Base-by-base conservation (phyloP, 495 filamentous ascomycete genomes). In the Penicillium fimorum region DNA sequence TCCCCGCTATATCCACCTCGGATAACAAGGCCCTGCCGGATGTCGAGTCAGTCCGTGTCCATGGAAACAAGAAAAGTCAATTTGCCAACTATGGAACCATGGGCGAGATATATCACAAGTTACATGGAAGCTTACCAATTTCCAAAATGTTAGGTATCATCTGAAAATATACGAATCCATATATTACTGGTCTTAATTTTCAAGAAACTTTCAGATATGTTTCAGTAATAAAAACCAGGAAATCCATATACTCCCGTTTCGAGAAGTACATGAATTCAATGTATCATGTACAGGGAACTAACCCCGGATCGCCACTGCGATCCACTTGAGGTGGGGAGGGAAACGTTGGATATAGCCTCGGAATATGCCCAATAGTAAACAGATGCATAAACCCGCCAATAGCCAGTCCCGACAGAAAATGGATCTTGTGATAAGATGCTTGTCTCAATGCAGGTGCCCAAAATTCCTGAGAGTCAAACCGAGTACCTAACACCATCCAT, bases 241-340 rank as follows among this genome's bases (percentile, higher is more conserved):
- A 38, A 38, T 9, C 35, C 17, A 30, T 5, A 29, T 29, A 10
- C 10, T 11, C 7, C 27, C 30, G 8, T n/a, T 32, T 47, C 0
- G 5, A 46, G 22, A 22, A 25, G 38, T 55, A 32, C 42, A 38
- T 46, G 41, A 12, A 22, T 27, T 10, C 55, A 37, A 29, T 32
- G 40, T 43, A 25, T 17, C 18, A 12, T 29, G 27, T 56, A 53
- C 41, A 35, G 24, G 12, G 25, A 48, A 61, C 50, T 47, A 59
- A 65, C 60, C 63, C 63, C 63, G 63, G 63, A 65, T 65, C 63
- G 60, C 47, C 60, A 40, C 48, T 57, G 50, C 24, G 60, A 47
- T 65, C 63, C 60, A 63, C 60, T 50, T 32, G 3, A 18, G 38
- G 46, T 53, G 54, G 56, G 58, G 51, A 25, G 38, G 47, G 25